Evolutionary conservation across 208 protist genomes (phyloP), one percentile per base, ranked within the genome.

Genomic region (Leishmania gerbilli): DNA sequence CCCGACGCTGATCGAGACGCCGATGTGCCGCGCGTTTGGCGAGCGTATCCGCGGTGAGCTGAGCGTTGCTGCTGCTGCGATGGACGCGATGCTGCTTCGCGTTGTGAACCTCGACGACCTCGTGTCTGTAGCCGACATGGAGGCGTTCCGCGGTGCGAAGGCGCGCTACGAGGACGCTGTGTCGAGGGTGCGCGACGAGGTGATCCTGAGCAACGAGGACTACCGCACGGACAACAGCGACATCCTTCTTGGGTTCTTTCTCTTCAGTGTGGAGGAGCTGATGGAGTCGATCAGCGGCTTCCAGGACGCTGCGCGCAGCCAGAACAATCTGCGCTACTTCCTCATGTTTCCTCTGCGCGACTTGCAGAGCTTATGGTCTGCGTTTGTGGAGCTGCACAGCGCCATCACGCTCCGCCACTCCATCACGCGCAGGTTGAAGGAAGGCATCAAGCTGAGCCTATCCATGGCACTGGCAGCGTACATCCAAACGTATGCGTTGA

Each of bases 211-310:
- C 87, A 97, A 97, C 83, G 86, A 90, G 40, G 84, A 90, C 84
- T 97, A 97, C 88, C 81, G 88, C 79, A 91, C 91, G 31, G 90
- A 94, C 78, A 85, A 93, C 77, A 92, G 91, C 47, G 94, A 97
- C 83, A 89, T 97, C 47, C 85, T 95, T 19, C 80, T 97, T 19
- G 94, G 94, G 13, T 95, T 94, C 68, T 97, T 94, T 79, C 85
- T 97, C 71, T 97, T 97, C 84, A 89, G 87, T 77, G 83, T 96
- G 47, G 89, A 94, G 79, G 92, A 95, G 84, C 83, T 97, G 71
- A 92, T 90, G 80, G 87, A 93, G 55, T n/a, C 86, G 19, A 93
- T 95, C 53, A 60, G 69, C 60, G 79, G 84, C 65, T 97, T 97
- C 84, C 74, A 82, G 56, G 90, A 95, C 67, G 75, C 82, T 47